Evolutionary conservation across 495 filamentous ascomycete species (phyloP), one percentile per base, ranked within the genome.

Genomic region (Talaromyces proteolyticus): DNA sequence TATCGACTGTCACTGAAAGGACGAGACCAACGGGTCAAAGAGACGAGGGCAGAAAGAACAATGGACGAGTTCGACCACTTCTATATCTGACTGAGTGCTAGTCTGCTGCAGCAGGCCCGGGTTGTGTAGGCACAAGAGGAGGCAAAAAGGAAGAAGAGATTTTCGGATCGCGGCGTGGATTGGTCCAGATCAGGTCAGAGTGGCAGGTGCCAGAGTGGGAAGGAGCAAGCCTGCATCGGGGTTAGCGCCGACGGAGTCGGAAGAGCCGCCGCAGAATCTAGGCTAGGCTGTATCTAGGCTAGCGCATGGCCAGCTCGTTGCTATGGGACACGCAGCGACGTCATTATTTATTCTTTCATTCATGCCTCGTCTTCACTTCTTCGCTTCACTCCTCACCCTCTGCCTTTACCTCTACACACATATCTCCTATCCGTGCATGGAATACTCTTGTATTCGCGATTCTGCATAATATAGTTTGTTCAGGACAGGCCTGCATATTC

Each of bases 341-440:
- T 50, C 12, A 20, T 47, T 51, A 37, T n/a, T 50, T 26, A 83
- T 77, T 73, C 79, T 79, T 82, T 81, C 61, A 69, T 42, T 82
- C 78, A 78, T 78, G 72, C 75, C 68, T 82, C 79, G 81, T 80
- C 78, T 75, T 65, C n/a, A n/a, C 29, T 34, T 8, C 29, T 34
- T 14, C 29, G 29, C 14, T 34, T 34, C n/a, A n/a, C n/a, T n/a
- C 29, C 4, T 34, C 4, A 34, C 29, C 29, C 29, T 34, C 14
- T 14, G 29, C 29, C 29, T 34, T 34, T 8, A 14, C 4, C 14
- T 14, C 14, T 14, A 34, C 8, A 2, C 29, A 14, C 29, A 34
- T 34, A 8, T 34, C 29, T 8, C 57, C 61, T 65, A 34, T 14
- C 14, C 4, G 1, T 34, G 29, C 14, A 34, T 34, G 29, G 14